These are phyloP conservation scores for Sequoia sempervirens DNA, from an alignment of 75 land plant species.

Conservation along the genomic window DNA sequence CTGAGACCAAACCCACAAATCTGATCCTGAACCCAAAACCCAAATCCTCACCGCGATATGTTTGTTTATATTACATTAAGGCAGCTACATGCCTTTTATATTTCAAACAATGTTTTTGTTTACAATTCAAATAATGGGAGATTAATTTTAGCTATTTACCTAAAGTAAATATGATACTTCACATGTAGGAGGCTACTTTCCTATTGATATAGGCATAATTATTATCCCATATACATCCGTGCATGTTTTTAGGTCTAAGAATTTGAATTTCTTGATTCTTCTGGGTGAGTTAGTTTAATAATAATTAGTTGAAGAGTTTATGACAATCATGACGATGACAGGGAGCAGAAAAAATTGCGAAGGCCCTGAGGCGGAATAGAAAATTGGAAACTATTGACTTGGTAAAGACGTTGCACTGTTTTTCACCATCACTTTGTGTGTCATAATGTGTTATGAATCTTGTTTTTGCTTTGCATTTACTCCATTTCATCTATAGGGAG, in stretches of 20 bases:
- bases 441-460: background rate
- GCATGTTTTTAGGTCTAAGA: background rate
- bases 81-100: background rate
- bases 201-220: background rate
- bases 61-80: background rate
- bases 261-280: background rate
- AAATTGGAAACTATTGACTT: conserved; percentile 68
- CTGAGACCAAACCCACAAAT: too few relatives aligned
- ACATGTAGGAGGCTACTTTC: background rate
- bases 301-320: background rate
- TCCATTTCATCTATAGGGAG: conserved; percentile 56
- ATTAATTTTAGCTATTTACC: background rate
- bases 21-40: too few relatives aligned
- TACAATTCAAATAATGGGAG: background rate
- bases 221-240: background rate
- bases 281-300: background rate
- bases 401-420: conserved; percentile 34
- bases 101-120: background rate
- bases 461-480: background rate
- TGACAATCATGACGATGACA: conserved; percentile 21
- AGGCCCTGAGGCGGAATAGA: conserved; percentile 73
- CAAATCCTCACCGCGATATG: too few relatives aligned
- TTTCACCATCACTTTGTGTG: conserved; percentile 2
- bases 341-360: conserved; percentile 95
- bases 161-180: background rate